Evolutionary conservation across 495 filamentous ascomycete species (phyloP).

Genomic region (Penicillium simplicissimum): DNA sequence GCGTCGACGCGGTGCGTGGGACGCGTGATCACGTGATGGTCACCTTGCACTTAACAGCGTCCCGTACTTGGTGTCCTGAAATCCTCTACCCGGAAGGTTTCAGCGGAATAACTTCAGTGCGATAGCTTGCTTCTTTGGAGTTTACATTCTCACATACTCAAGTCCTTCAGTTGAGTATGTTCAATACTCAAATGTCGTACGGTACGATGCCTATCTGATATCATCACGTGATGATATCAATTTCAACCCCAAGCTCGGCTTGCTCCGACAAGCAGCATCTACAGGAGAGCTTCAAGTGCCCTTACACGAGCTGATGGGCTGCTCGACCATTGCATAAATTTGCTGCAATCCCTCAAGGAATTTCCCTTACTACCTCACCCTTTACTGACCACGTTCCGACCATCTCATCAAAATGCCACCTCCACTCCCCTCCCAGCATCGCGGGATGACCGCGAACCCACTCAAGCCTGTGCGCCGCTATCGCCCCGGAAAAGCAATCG

Average conservation of each 20-base stretch:
- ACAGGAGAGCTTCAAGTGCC: background rate
- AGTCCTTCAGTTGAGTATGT: no score
- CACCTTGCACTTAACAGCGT: background rate
- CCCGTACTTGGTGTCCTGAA: background rate
- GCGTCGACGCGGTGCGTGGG: slow-evolving; percentile 24
- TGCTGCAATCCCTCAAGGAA: background rate
- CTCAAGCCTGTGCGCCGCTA: slow-evolving; percentile 73
- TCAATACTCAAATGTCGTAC: no score
- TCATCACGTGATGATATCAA: slow-evolving; percentile 21
- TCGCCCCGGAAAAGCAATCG: slow-evolving; percentile 79
- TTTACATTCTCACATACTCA: no score
- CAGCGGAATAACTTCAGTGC: background rate
- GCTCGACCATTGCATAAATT: background rate
- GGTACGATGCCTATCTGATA: background rate
- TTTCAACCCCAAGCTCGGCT: slow-evolving; percentile 17
- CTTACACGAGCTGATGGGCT: background rate
- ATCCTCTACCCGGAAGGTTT: background rate
- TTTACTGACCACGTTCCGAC: background rate
- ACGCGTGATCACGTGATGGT: slow-evolving; percentile 33
- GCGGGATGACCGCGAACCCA: slow-evolving; percentile 95
- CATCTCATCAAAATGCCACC: slow-evolving; percentile 62
- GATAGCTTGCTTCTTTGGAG: no score
- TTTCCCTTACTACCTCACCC: background rate
- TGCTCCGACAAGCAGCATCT: slow-evolving; percentile 1
- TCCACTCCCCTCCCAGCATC: slow-evolving; percentile 50